These are phyloP conservation scores for Podospora tetraspora DNA, from an alignment of 495 filamentous ascomycete species.

Conservation along the genomic window DNA sequence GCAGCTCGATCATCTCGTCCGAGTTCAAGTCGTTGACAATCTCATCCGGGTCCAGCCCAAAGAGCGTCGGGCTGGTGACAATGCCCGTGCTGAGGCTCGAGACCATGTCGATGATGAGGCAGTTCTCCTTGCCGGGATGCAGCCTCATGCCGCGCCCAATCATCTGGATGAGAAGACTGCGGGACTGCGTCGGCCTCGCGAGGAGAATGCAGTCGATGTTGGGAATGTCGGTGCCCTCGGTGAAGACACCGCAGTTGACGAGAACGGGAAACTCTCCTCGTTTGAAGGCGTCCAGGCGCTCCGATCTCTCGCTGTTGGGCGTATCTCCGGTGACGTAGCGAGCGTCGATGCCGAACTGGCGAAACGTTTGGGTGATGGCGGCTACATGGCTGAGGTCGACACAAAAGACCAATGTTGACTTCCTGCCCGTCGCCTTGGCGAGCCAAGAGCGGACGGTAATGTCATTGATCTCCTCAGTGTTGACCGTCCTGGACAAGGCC, in stretches of 20 bases:
- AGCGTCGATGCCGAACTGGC: slow-evolving; percentile 72
- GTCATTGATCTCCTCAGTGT: slow-evolving; percentile 70
- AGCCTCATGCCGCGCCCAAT: slow-evolving; percentile 90
- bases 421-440: slow-evolving; percentile 60
- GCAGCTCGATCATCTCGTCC: slow-evolving; percentile 50
- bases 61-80: slow-evolving; percentile 83
- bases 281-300: slow-evolving; percentile 68
- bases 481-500: slow-evolving; percentile 72
- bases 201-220: slow-evolving; percentile 94
- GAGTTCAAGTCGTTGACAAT: slow-evolving; percentile 58
- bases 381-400: slow-evolving; percentile 79
- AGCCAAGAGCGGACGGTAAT: slow-evolving; percentile 82
- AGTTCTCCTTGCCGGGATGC: slow-evolving; percentile 73
- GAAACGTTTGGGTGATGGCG: slow-evolving; percentile 68
- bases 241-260: slow-evolving; percentile 93
- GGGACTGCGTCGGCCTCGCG: slow-evolving; percentile 81
- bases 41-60: slow-evolving; percentile 85
- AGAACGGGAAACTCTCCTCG: slow-evolving; percentile 76
- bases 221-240: slow-evolving; percentile 93
- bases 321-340: slow-evolving; percentile 79
- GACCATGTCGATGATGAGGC: slow-evolving; percentile 97
- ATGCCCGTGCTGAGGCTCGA: slow-evolving; percentile 74
- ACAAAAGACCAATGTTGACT: slow-evolving; percentile 89
- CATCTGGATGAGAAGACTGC: slow-evolving; percentile 93
- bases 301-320: slow-evolving; percentile 53